Evolutionary conservation across 2,329 filamentous ascomycete genomes (phyloP), one percentile per base, ranked within the genome.

Genomic region (Epichloe typhina): DNA sequence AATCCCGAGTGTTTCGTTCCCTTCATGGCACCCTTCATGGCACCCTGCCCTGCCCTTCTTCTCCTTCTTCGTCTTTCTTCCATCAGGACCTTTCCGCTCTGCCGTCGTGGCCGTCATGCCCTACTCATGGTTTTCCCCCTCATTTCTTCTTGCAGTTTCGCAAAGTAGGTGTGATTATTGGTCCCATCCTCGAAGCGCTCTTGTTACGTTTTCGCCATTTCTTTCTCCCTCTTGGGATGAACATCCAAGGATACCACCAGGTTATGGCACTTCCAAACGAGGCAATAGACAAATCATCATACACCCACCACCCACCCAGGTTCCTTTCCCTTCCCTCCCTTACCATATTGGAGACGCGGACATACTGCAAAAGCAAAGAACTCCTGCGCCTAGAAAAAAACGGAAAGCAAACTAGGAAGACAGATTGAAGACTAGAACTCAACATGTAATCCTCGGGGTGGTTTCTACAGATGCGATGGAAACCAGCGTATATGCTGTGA

Each of bases 211-310:
- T 51, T 43, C 40, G 37, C 23, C 4, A 9, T n/a, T 21, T 26
- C 41, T 44, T 44, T 23, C 31, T 35, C 31, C 37, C 11, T 26
- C 46, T 11, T 19, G 36, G 13, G 33, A 38, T 36, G 9, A 12
- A 9, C 17, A 39, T 15, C 44, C 19, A 42, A 19, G 17, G 31
- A 37, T 15, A 40, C 36, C 40, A 44, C 44, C 47, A 39, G 17
- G 8, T 21, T 31, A 38, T 33, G 35, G 43, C 21, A 17, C 26
- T 23, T 17, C 36, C 19, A 26, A 31, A 23, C 4, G 19, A 36
- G 26, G 44, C 31, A 35, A 46, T 36, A 50, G 45, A 36, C 23
- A 47, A 46, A 46, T 50, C 35, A 41, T 50, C 43, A 46, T 46
- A 50, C 49, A 50, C 37, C 49, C 33, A 46, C 43, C 49, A 26